These are phyloP conservation scores for Phytophthora megakarya DNA, from an alignment of 352 stramenopile species.

Conservation along the genomic window DNA sequence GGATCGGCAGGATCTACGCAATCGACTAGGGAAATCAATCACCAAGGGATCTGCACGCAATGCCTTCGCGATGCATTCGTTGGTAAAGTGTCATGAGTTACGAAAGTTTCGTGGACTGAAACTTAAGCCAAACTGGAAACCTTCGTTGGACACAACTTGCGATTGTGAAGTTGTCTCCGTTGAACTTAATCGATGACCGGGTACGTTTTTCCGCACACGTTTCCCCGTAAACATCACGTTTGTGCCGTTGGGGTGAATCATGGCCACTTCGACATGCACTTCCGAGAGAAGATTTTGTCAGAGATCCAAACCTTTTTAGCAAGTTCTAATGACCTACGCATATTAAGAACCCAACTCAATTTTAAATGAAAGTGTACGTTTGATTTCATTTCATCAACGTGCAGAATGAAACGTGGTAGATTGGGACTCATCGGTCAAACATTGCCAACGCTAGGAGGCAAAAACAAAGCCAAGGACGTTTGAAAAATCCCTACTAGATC, in stretches of 20 bases:
- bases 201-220: too few species aligned
- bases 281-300: too few species aligned
- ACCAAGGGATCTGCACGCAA: conserved; percentile 5
- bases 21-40: neutral
- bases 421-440: neutral
- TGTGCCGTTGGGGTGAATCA: conserved; percentile 7
- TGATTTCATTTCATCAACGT: too few species aligned
- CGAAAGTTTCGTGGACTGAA: neutral
- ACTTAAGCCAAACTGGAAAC: neutral
- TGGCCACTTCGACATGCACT: too few species aligned
- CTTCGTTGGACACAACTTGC: neutral
- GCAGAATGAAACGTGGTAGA: too few species aligned
- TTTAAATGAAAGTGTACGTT: too few species aligned
- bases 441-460: neutral
- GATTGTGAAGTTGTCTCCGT: conserved; percentile 1
- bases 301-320: too few species aligned
- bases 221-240: neutral
- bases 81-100: neutral
- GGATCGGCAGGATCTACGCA: neutral
- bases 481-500: too few species aligned
- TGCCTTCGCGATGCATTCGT: neutral
- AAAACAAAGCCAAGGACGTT: too few species aligned
- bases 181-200: neutral
- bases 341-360: too few species aligned
- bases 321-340: too few species aligned